Evolutionary conservation across 2,329 filamentous ascomycete species (phyloP).

Genomic region (Ascochyta koolunga): DNA sequence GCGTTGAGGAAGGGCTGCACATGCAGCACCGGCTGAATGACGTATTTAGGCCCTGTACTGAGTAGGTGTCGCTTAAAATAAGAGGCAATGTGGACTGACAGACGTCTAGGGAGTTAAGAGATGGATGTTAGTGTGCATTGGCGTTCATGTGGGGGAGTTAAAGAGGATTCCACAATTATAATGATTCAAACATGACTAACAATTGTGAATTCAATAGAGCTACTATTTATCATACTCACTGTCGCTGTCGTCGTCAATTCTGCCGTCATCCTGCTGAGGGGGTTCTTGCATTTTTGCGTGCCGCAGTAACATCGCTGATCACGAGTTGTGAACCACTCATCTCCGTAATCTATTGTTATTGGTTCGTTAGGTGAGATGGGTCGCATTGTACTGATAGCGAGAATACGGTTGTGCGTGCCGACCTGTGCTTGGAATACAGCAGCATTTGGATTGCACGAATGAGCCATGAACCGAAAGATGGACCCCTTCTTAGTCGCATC

Average conservation of each 20-base stretch:
- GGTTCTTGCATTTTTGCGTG: neutral
- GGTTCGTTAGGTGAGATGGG: neutral
- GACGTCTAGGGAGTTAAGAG: too few species aligned
- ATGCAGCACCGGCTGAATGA: conserved; percentile 5
- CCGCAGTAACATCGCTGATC: neutral
- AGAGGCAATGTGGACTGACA: too few species aligned
- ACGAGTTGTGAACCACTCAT: neutral
- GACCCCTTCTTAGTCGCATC: neutral
- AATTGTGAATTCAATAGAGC: too few species aligned
- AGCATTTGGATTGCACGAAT: conserved; percentile 6
- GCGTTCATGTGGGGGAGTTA: too few species aligned
- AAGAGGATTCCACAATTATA: too few species aligned
- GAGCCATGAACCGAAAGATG: neutral
- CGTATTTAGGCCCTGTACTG: too few species aligned
- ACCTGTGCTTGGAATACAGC: neutral
- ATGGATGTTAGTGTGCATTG: too few species aligned
- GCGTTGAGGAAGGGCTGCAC: conserved; percentile 18
- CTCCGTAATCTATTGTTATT: neutral
- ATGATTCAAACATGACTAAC: too few species aligned
- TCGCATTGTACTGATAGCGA: neutral
- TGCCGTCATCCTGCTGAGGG: neutral
- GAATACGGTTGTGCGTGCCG: neutral
- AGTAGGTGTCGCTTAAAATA: too few species aligned
- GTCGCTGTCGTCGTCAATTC: neutral
- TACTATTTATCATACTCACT: neutral